phyloP scores from a whole-genome alignment of 495 filamentous ascomycete genomes.

The Hyaloscypha hepaticicola region DNA sequence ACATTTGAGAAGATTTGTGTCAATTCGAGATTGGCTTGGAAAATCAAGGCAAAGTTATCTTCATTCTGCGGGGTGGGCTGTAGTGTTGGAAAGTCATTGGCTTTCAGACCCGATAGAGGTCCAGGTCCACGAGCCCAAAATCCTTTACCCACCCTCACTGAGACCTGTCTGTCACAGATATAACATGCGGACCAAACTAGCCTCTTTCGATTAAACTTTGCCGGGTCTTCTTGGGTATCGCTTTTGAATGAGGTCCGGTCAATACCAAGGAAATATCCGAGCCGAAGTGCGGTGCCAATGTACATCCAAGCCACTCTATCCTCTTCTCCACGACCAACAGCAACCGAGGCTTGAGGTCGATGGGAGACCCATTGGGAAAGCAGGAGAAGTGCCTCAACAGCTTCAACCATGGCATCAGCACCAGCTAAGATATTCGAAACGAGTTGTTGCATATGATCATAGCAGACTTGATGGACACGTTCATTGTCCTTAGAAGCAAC shows the following conservation, averaged over 20 bases:
- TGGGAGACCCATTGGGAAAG: conserved; percentile 67
- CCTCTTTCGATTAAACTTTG: conserved; percentile 49
- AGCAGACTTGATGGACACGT: conserved; percentile 58
- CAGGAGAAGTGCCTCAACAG: conserved; percentile 61
- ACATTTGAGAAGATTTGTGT: conserved; percentile 68
- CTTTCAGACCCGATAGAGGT: conserved; percentile 58
- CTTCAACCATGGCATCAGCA: conserved; percentile 58
- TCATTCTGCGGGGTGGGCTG: conserved; percentile 49
- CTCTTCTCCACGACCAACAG: conserved; percentile 62
- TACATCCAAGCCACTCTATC: conserved; percentile 70
- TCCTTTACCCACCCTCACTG: conserved; percentile 60
- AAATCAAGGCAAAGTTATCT: conserved; percentile 62
- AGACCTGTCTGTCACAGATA: conserved; percentile 63
- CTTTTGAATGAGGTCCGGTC: conserved; percentile 57
- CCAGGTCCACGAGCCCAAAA: conserved; percentile 67
- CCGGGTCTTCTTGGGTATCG: conserved; percentile 47
- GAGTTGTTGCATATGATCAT: conserved; percentile 61
- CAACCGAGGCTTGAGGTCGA: conserved; percentile 49
- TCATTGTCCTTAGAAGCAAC: conserved; percentile 62
- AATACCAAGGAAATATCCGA: conserved; percentile 61
- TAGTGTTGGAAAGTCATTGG: conserved; percentile 61
- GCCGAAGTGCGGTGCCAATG: conserved; percentile 59
- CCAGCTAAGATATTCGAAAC: conserved; percentile 61
- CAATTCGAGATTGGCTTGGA: conserved; percentile 61
- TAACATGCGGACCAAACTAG: conserved; percentile 61